Evolutionary conservation across 2,329 filamentous ascomycete genomes (phyloP), one percentile per base, ranked within the genome.

Genomic region (Chaetomium strumarium): DNA sequence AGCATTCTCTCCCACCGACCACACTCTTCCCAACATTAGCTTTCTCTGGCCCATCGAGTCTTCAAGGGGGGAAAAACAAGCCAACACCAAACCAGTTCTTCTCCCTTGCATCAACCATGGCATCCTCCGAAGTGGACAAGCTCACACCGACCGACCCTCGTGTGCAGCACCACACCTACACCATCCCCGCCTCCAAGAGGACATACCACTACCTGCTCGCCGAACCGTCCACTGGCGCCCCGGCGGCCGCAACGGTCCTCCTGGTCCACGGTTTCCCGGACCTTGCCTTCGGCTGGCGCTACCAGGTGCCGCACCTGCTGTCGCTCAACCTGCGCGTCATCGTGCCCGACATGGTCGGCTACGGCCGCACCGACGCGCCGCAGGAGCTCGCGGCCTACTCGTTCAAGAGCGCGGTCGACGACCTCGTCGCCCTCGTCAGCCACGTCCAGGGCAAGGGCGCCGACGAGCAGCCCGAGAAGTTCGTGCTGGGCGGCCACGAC

Each of bases 401-500:
- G 20, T 74, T 83, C 66, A 93, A 90, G 72, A 81, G 77, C 58
- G 80, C 87, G 55, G 78, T 86, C 16, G 80, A 84, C 50, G 90
- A 96, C 64, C 78, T 97, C 59, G 84, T 82, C 19, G 83, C 82
- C 56, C 76, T 97, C 20, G 82, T 86, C 7, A 72, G 72, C 54
- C 77, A 84, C 57, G 70, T 75, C 29, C 75, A 90, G 38, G 84
- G 86, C 49, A 95, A 88, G 76, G 41, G 3, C 6, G 47, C 46
- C 14, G 29, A 2, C 5, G 43, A 40, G 8, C 31, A 11, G 12
- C 34, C 5, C 29, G 46, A 52, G 49, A 71, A 71, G 51, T 85
- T 96, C 63, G 84, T 96, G 52, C 78, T 96, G 13, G 90, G 90
- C 45, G 92, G 90, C 8, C 92, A 96, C 71, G 92, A 97, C 70